Percentiles rank a stretch among this genome's conserved stretches.
Evolutionary conservation across 2,329 filamentous ascomycete species (phyloP).

Genomic region (Calonectria ilicicola): DNA sequence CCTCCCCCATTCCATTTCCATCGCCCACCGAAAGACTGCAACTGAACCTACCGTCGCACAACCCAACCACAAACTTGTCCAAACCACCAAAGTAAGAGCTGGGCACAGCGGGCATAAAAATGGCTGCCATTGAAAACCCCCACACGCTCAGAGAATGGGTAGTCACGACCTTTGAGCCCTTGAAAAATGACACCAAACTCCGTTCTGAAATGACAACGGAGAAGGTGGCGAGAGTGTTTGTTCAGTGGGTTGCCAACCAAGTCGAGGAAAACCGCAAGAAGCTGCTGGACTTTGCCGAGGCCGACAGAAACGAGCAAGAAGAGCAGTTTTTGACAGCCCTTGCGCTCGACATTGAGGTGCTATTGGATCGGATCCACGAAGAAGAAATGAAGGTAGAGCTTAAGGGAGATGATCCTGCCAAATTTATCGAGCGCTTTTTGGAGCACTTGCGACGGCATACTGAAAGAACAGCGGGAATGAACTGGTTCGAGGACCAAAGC

Average conservation of each 20-base stretch:
- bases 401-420: neutral
- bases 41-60: neutral
- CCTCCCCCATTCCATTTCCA: neutral
- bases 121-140: slow-evolving; percentile 1
- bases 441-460: neutral
- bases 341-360: neutral
- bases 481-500: slow-evolving; percentile 7
- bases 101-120: neutral
- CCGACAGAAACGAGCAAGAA: slow-evolving; percentile 9
- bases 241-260: slow-evolving; percentile 7
- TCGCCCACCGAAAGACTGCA: neutral
- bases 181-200: slow-evolving; percentile 15
- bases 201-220: slow-evolving; percentile 10
- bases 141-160: slow-evolving; percentile 11
- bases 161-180: slow-evolving; percentile 10
- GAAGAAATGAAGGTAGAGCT: slow-evolving; percentile 1
- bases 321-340: slow-evolving; percentile 2
- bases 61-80: neutral
- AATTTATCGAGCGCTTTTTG: slow-evolving; percentile 3
- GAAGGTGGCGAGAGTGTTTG: slow-evolving; percentile 2
- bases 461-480: neutral
- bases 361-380: neutral
- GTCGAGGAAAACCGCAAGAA: slow-evolving; percentile 7
- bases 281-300: slow-evolving; percentile 1
- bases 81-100: neutral